A percentile compares a stretch with the other conserved stretches of the same genome.
Evolutionary conservation across 2,329 filamentous ascomycete species (phyloP).

Genomic region (Trichoderma simmonsii): DNA sequence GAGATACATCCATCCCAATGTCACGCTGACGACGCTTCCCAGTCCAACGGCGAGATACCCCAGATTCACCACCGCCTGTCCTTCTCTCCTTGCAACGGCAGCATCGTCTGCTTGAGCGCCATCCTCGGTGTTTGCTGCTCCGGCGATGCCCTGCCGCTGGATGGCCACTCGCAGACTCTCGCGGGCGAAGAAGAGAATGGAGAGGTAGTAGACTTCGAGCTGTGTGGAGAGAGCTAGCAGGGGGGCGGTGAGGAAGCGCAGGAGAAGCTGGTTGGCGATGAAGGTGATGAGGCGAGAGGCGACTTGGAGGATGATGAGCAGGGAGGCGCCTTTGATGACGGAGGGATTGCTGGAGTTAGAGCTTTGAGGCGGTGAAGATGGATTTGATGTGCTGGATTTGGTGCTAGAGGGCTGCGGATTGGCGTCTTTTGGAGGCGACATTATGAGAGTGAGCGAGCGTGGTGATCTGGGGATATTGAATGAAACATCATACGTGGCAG

Average conservation of each 20-base stretch:
- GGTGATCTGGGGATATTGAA: neutral
- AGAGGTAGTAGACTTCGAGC: slow-evolving; percentile 88
- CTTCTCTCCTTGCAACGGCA: slow-evolving; percentile 33
- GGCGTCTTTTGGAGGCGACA: neutral
- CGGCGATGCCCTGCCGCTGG: slow-evolving; percentile 61
- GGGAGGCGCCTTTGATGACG: slow-evolving; percentile 68
- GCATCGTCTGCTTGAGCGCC: slow-evolving; percentile 18
- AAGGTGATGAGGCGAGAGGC: slow-evolving; percentile 87
- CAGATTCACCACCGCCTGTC: slow-evolving; percentile 82
- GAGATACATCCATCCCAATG: slow-evolving; percentile 67
- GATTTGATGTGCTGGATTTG: neutral
- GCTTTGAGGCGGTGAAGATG: neutral
- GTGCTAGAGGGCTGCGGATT: neutral
- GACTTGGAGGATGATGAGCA: slow-evolving; percentile 85
- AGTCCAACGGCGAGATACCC: slow-evolving; percentile 74
- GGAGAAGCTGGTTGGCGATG: slow-evolving; percentile 82
- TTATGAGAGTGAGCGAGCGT: neutral
- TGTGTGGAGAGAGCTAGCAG: slow-evolving; percentile 84
- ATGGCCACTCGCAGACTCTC: slow-evolving; percentile 90
- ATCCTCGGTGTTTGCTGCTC: slow-evolving; percentile 10
- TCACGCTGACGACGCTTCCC: slow-evolving; percentile 61
- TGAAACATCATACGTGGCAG: neutral
- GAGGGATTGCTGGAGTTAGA: slow-evolving; percentile 27
- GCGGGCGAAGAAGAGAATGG: slow-evolving; percentile 89
- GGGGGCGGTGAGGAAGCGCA: slow-evolving; percentile 82